Base-by-base conservation (phyloP, 2,329 filamentous ascomycete species). In the Magnaporthiopsis incrustans region DNA sequence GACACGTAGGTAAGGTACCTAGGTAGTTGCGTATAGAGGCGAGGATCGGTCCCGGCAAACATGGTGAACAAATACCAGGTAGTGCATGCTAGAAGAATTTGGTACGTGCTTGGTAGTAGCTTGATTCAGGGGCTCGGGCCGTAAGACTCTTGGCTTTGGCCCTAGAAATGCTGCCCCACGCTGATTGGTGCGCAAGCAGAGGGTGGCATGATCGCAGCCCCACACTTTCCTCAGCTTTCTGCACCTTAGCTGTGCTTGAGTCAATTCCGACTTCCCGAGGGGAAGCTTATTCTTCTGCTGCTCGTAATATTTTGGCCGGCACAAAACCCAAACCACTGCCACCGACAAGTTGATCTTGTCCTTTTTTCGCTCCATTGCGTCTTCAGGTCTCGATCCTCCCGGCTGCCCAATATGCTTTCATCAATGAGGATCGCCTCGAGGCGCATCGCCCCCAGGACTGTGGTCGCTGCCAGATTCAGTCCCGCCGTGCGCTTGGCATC, bases 401-500 rank as follows among this genome's bases (percentile, higher is more conserved):
- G 22, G 18, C 18, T 18, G 44, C n/a, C 65, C 76, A 81, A 67
- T 62, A 87, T 86, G 84, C 76, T 86, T 71, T 83, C 84, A 64
- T 77, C 82, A 65, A 74, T 85, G 68, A 80, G 83, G 76, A 71
- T 82, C 69, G 81, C 79, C 68, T 77, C 79, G 73, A 79, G 84
- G 71, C 81, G 79, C 73, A 79, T 77, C 59, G 75, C 74, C 66
- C 71, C 76, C 67, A 77, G 77, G 67, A 73, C 74, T 67, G 74
- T 76, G 59, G 44, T n/a, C 10, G 71, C 77, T 66, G 72, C 76
- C 67, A 70, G 78, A 69, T 75, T 75, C 69, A 72, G 79, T 60
- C 73, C 75, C 65, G 77, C 76, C 68, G 69, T 77, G 64, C 85
- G 82, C 69, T 76, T 88, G 71, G 88, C 86, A 70, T 97, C 92